phyloP scores from a whole-genome alignment of 2,329 filamentous ascomycete species.

The Juglanconis sp. region DNA sequence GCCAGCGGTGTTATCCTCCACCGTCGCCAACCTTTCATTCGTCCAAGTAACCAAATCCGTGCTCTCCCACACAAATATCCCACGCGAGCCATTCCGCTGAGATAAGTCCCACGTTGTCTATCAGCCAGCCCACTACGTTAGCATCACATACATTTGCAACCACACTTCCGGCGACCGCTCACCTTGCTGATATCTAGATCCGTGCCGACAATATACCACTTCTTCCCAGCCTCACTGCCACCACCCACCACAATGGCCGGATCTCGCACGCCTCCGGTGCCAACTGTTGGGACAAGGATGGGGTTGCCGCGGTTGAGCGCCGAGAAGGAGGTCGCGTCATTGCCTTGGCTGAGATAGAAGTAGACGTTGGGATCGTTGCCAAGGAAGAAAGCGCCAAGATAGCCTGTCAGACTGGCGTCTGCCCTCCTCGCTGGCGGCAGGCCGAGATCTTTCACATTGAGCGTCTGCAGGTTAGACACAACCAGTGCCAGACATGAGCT shows the following conservation, averaged over 20 bases:
- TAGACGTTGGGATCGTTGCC: slow-evolving; percentile 52
- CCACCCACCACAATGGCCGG: slow-evolving; percentile 46
- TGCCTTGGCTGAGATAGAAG: slow-evolving; percentile 51
- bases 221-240: slow-evolving; percentile 43
- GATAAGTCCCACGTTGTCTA: slow-evolving; percentile 51
- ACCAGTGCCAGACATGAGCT: slow-evolving; percentile 1
- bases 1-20: slow-evolving; percentile 51
- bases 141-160: background rate
- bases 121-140: slow-evolving; percentile 7
- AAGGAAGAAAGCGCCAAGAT: slow-evolving; percentile 53
- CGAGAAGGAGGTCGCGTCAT: slow-evolving; percentile 45
- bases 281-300: slow-evolving; percentile 46
- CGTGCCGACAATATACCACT: slow-evolving; percentile 55
- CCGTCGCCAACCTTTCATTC: slow-evolving; percentile 44
- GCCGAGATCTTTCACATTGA: slow-evolving; percentile 17
- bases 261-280: slow-evolving; percentile 51
- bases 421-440: slow-evolving; percentile 29
- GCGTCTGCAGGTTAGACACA: background rate
- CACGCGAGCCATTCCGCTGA: slow-evolving; percentile 47
- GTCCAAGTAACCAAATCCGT: slow-evolving; percentile 49
- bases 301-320: slow-evolving; percentile 47
- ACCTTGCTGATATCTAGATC: slow-evolving; percentile 50
- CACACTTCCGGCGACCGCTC: background rate
- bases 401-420: slow-evolving; percentile 42
- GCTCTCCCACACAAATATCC: slow-evolving; percentile 55